A percentile compares a stretch with the other conserved stretches of the same genome.
Evolutionary conservation across 768 basidiomycete genomes (phyloP).

Genomic region (Tulasnella sp.): DNA sequence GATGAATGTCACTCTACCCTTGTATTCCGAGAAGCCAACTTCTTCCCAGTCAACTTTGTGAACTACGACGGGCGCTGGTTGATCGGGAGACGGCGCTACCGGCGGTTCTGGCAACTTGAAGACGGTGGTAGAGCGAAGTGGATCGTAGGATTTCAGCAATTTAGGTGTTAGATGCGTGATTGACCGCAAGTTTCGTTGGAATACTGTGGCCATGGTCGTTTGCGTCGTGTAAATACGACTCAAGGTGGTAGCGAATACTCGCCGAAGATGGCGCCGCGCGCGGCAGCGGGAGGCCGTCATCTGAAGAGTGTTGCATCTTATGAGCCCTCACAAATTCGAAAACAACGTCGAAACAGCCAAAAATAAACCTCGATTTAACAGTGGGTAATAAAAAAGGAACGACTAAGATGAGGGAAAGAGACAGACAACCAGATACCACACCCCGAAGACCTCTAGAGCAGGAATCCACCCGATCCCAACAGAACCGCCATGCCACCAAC

Average conservation of each 20-base stretch:
- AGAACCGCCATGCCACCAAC: neutral
- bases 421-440: neutral
- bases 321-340: neutral
- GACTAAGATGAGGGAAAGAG: neutral
- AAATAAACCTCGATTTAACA: neutral
- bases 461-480: conserved; percentile 2
- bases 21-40: conserved; percentile 29
- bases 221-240: too few relatives aligned
- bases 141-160: neutral
- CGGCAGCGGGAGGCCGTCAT: too few relatives aligned
- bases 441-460: neutral
- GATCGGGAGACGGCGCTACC: neutral
- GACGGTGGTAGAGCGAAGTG: neutral
- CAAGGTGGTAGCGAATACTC: too few relatives aligned
- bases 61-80: conserved; percentile 29
- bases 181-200: neutral
- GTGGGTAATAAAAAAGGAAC: neutral
- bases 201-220: neutral
- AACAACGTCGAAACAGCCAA: neutral
- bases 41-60: conserved; percentile 33
- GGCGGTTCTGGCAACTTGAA: neutral
- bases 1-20: conserved; percentile 26
- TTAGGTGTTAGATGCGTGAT: neutral
- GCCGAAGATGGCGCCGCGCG: too few relatives aligned
- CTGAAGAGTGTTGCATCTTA: neutral